These are phyloP conservation scores for Neopestalotiopsis rosae DNA, from an alignment of 2,329 filamentous ascomycete genomes.

Conservation along the genomic window DNA sequence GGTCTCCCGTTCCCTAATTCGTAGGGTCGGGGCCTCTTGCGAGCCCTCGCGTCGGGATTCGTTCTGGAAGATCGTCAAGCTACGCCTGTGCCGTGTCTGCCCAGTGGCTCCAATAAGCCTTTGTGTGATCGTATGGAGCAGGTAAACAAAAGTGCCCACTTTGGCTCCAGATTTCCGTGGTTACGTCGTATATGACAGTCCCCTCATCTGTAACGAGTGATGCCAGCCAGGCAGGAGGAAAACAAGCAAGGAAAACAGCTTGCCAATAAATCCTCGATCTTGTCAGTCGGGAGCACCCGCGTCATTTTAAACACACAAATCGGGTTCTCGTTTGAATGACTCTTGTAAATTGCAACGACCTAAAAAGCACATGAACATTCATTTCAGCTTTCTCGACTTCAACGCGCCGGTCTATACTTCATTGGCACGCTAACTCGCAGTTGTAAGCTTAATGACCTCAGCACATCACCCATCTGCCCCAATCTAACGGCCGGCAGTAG, in stretches of 20 bases:
- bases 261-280: neutral
- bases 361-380: neutral
- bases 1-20: neutral
- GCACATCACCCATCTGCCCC: neutral
- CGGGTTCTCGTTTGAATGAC: neutral
- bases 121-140: neutral
- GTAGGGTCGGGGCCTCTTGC: neutral
- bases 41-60: neutral
- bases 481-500: neutral
- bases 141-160: neutral
- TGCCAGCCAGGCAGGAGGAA: neutral
- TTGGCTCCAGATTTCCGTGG: neutral
- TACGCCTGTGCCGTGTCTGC: neutral
- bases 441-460: neutral
- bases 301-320: neutral
- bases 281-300: neutral
- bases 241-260: neutral
- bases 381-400: neutral
- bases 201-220: slow-evolving; percentile 1
- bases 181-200: slow-evolving; percentile 3
- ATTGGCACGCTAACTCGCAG: neutral
- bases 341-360: neutral
- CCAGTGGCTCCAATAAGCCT: neutral
- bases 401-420: neutral
- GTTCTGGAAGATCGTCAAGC: neutral